Percentiles rank a stretch among this genome's conserved stretches.
phyloP scores from a whole-genome alignment of 345 rosid genomes.

The Syzygium aromaticum region DNA sequence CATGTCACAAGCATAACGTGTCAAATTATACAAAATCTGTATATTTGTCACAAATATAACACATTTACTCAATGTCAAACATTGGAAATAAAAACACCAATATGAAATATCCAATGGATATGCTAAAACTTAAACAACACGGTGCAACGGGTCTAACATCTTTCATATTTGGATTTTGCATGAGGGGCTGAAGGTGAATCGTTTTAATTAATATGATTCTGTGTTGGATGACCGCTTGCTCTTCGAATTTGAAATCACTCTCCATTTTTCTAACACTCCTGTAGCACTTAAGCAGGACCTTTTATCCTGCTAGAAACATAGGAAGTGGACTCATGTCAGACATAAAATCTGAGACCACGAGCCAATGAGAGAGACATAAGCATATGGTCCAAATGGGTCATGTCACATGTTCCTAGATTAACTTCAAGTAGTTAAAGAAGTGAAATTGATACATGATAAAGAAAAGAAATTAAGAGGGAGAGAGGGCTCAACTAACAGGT shows the following conservation, averaged over 20 bases:
- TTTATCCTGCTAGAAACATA: not conserved
- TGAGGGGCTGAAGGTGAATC: not conserved
- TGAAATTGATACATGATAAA: not conserved
- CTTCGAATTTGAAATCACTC: not conserved
- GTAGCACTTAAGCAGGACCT: not conserved
- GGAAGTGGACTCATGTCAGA: not conserved
- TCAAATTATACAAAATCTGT: not conserved
- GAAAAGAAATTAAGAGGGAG: not conserved
- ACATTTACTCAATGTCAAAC: not conserved
- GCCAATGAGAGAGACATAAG: not conserved
- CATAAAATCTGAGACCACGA: not conserved
- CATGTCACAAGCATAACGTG: not conserved
- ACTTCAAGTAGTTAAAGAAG: not conserved
- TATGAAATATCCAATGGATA: not conserved
- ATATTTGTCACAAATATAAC: not conserved
- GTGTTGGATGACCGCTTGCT: not conserved
- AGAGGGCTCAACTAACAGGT: constrained; percentile 4
- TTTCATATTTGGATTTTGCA: not conserved
- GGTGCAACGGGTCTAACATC: not conserved
- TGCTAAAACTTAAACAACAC: not conserved
- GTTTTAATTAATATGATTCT: not conserved
- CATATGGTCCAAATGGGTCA: not conserved
- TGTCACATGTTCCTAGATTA: not conserved
- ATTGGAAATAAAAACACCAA: not conserved
- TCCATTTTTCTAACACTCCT: not conserved